phyloP scores from a whole-genome alignment of 2,329 filamentous ascomycete genomes.

The Colletotrichum magnum region DNA sequence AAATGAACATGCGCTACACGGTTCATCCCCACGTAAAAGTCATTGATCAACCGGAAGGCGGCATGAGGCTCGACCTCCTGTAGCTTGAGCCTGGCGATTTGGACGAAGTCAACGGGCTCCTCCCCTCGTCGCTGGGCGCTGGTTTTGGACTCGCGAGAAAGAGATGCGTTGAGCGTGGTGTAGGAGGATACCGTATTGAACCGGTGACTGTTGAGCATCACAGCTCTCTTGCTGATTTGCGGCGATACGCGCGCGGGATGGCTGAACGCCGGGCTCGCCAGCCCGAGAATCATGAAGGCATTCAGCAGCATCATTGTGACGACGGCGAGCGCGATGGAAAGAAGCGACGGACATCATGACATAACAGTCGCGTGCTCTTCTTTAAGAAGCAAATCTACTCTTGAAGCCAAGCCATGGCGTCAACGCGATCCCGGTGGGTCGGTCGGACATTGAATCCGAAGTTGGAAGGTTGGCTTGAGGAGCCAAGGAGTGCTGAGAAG shows the following conservation, averaged over 20 bases:
- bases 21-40: slow-evolving; percentile 68
- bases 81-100: slow-evolving; percentile 60
- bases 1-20: slow-evolving; percentile 72
- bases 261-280: background rate
- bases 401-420: background rate
- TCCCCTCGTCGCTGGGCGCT: background rate
- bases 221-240: background rate
- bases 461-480: background rate
- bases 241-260: background rate
- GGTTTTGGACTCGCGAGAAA: background rate
- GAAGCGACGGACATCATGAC: no score
- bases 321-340: background rate
- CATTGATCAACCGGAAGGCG: slow-evolving; percentile 65
- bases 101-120: slow-evolving; percentile 51
- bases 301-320: background rate
- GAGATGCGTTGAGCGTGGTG: background rate
- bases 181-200: background rate
- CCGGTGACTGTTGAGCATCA: background rate
- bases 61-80: slow-evolving; percentile 53
- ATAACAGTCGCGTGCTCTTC: background rate
- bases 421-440: background rate
- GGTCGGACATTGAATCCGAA: background rate
- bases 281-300: background rate
- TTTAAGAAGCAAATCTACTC: background rate
- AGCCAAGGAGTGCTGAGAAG: background rate